Base-by-base conservation (phyloP, 768 basidiomycete species). In the Suillus subaureus region DNA sequence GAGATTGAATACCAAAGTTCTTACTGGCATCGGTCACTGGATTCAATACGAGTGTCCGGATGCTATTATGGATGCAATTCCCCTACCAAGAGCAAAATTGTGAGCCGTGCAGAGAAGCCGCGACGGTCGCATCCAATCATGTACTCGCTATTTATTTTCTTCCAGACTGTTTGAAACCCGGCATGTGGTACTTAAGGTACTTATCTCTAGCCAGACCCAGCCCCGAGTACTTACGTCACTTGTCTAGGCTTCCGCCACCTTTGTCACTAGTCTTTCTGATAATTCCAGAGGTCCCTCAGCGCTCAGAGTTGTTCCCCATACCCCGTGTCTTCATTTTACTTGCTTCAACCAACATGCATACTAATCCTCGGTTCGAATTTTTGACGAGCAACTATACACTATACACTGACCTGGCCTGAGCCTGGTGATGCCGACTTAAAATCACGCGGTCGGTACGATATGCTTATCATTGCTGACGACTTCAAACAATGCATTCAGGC, bases 11-110 rank as follows among this genome's bases (percentile, higher is more conserved):
- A 26, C 4, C 3, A 60, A 39, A 28, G 26, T 60, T 7, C 55
- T 75, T 1, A 62, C 69, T 0, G 71, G 71, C 0, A 66, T 68
- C 3, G 66, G 67, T 2, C 74, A 75, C 54, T 77, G 69, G 68
- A 72, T 77, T 21, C 75, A 75, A 40, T 65, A 42, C 26, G 74
- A 77, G 39, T 66, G 69, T 33, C 74, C 69, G 0, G 69, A 77
- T 8, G 62, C 57, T 23, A 67, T 75, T 0, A 68, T 75, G 6
- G 52, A 69, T 21, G 67, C 66, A 42, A 42, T 60, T 60, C 58
- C 37, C 26, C 58, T 60, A 21, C 58, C 40, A 42, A 42, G 40
- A 21, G 39, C 26, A 7, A 31, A 28, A 7, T 9, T 60, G n/a
- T 60, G 39, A 60, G 40, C 26, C 5, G 39, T 39, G 39, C 5